A percentile compares a stretch with the other conserved stretches of the same genome.
Evolutionary conservation across 1,284 basidiomycete species (phyloP).

Genomic region (Schizophyllum commune): DNA sequence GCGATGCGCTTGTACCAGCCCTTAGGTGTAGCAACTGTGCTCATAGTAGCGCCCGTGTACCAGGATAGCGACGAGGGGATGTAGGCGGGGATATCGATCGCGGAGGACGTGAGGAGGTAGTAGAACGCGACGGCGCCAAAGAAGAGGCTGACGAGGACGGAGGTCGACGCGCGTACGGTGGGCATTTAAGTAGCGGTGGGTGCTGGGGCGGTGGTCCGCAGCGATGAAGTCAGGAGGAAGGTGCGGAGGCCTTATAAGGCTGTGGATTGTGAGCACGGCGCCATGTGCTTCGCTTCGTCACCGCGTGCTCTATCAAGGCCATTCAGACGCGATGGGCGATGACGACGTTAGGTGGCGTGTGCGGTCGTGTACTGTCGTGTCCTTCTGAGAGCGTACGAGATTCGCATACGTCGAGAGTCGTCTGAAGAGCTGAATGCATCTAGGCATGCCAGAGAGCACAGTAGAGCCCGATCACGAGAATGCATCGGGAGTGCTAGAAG

Average conservation of each 20-base stretch:
- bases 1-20: constrained; percentile 29
- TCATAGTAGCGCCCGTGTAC: neutral
- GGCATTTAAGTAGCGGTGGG: neutral
- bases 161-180: neutral
- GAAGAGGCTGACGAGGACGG: neutral
- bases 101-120: neutral
- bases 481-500: no score
- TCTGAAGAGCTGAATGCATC: no score
- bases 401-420: no score
- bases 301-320: neutral
- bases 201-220: neutral
- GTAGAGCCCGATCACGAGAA: no score
- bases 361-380: neutral
- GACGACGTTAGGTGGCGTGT: neutral
- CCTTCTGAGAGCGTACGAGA: no score
- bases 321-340: neutral
- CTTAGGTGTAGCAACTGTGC: neutral
- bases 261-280: neutral
- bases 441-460: no score
- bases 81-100: neutral
- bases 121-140: neutral
- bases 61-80: neutral
- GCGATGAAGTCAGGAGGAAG: neutral
- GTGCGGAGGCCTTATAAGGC: neutral
- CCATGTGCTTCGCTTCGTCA: neutral